phyloP scores from a whole-genome alignment of 176 grass and related monocot genomes.

The Dactylis glomerata region DNA sequence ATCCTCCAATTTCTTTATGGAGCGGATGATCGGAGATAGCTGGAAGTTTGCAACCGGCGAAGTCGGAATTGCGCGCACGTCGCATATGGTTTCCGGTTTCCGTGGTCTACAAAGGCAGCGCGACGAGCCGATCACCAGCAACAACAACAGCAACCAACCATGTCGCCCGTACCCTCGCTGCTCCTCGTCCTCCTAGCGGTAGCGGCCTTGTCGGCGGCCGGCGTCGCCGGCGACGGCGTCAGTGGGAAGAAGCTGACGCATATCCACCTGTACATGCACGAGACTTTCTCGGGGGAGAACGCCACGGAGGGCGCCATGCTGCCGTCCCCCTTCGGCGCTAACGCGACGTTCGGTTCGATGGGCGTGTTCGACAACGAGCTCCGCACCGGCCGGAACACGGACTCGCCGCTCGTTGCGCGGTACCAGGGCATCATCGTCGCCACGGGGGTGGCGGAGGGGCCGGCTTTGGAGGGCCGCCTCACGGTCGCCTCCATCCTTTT shows the following conservation, averaged over 20 bases:
- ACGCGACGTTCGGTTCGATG: constrained; percentile 15
- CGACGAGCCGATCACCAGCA: not conserved
- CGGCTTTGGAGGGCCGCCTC: not conserved
- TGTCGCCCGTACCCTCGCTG: not conserved
- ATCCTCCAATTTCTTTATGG: not conserved
- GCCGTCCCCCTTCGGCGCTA: not conserved
- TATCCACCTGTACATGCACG: constrained; percentile 26
- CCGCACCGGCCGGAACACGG: not conserved
- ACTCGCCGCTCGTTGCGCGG: constrained; percentile 20
- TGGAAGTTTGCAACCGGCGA: not conserved
- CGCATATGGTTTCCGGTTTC: not conserved
- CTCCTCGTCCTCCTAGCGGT: not conserved
- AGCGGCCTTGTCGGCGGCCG: not conserved
- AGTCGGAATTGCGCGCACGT: not conserved
- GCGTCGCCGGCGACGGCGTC: not conserved
- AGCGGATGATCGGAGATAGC: not conserved
- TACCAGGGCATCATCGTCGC: constrained; percentile 11
- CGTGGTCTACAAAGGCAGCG: not conserved
- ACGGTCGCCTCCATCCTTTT: not conserved
- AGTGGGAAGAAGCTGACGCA: not conserved
- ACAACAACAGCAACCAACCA: not conserved
- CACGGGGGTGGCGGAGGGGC: not conserved
- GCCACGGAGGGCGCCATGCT: not conserved
- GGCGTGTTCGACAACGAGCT: constrained; percentile 26
- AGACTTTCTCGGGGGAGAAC: constrained; percentile 9